phyloP scores from a whole-genome alignment of 495 filamentous ascomycete species.

The Talaromyces thailandensis region DNA sequence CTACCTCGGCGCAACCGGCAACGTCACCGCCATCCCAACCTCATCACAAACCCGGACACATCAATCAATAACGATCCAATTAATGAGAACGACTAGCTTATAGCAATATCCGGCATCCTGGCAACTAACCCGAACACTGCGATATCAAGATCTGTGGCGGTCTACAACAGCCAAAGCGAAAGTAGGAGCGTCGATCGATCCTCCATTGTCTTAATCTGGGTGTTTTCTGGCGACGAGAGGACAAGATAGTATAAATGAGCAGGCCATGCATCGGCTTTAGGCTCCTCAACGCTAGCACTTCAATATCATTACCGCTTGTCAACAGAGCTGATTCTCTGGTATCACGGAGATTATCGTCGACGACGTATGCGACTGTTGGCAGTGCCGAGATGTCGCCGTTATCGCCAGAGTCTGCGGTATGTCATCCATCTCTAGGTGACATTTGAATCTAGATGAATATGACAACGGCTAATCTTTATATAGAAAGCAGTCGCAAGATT shows the following conservation, averaged over 20 bases:
- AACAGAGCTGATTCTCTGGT: not conserved
- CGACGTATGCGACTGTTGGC: not conserved
- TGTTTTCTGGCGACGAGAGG: not conserved
- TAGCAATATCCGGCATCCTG: not conserved
- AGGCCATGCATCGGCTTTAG: not conserved
- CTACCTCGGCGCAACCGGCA: not conserved
- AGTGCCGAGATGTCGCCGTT: not conserved
- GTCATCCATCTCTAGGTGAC: not conserved
- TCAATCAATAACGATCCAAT: too few relatives aligned
- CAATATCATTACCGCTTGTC: not conserved
- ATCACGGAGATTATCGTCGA: not conserved
- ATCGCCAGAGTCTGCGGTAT: constrained; percentile 5
- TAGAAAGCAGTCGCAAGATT: constrained; percentile 73
- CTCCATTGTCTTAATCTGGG: not conserved
- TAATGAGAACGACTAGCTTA: too few relatives aligned
- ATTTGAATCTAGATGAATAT: not conserved
- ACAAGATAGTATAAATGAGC: not conserved
- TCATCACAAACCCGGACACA: not conserved
- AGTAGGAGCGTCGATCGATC: not conserved
- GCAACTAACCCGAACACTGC: too few relatives aligned
- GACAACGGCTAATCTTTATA: not conserved
- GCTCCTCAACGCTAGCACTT: not conserved
- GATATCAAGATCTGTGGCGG: too few relatives aligned
- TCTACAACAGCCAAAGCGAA: not conserved
- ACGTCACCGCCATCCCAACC: not conserved